Evolutionary conservation across 331 rosid genomes (phyloP).

Genomic region (Rosa hybrid): DNA sequence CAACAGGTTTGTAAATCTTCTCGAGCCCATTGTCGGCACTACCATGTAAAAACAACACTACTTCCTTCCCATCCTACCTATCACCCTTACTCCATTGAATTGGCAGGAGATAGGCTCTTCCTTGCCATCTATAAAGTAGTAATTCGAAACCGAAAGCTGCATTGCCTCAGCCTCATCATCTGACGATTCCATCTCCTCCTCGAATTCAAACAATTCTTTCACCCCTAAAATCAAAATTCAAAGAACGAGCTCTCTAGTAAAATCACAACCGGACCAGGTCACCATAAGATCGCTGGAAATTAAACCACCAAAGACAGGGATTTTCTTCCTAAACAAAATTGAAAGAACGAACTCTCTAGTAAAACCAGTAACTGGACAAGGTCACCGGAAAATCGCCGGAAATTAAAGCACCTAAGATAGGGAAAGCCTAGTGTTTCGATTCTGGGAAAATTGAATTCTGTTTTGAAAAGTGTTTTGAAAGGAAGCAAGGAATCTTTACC

Average conservation of each 20-base stretch:
- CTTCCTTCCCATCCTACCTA: conserved; percentile 17
- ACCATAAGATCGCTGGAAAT: neutral
- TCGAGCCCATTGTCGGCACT: conserved; percentile 29
- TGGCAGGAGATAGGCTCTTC: conserved; percentile 47
- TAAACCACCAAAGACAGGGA: too few species aligned
- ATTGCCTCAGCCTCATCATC: conserved; percentile 58
- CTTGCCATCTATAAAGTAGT: conserved; percentile 44
- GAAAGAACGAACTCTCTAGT: too few species aligned
- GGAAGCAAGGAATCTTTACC: neutral
- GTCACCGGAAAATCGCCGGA: neutral
- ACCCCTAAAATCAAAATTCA: too few species aligned
- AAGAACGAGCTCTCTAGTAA: too few species aligned
- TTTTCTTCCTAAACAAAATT: neutral
- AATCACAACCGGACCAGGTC: neutral
- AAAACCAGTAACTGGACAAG: neutral
- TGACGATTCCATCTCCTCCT: conserved; percentile 47
- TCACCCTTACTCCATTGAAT: conserved; percentile 42
- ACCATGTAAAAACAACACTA: conserved; percentile 43
- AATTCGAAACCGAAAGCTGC: conserved; percentile 35
- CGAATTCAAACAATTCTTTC: neutral
- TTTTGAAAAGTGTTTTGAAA: too few species aligned
- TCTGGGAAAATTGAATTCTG: too few species aligned
- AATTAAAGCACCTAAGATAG: too few species aligned
- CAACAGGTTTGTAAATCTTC: conserved; percentile 16
- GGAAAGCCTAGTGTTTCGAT: too few species aligned